These are phyloP conservation scores for Arachis hypogaea DNA, from an alignment of 306 rosid genomes.

Conservation along the genomic window DNA sequence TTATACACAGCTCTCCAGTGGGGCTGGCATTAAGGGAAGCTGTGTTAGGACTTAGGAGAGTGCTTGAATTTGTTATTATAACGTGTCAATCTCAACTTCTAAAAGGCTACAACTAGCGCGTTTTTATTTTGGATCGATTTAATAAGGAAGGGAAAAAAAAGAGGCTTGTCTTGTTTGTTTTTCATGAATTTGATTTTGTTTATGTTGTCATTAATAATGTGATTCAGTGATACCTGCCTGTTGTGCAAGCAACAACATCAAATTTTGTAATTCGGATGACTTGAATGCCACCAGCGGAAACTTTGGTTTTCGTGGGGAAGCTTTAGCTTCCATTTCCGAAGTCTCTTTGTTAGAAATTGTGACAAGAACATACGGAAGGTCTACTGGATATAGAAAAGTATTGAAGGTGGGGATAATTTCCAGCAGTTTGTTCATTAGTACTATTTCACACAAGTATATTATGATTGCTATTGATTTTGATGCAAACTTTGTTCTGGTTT, in stretches of 20 bases:
- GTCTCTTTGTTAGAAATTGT: conserved; percentile 80
- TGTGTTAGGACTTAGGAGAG: background rate
- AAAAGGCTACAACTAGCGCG: conserved; percentile 5
- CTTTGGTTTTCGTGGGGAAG: conserved; percentile 94
- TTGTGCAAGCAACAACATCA: conserved; percentile 71
- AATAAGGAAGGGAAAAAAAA: background rate
- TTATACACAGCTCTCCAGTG: conserved; percentile 1
- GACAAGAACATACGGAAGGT: conserved; percentile 80
- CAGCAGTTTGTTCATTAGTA: conserved; percentile 12
- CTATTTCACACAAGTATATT: conserved; percentile 34
- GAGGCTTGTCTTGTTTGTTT: conserved; percentile 20
- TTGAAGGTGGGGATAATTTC: conserved; percentile 64
- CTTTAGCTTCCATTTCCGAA: conserved; percentile 92
- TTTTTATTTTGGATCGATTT: conserved; percentile 23
- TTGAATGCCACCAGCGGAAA: conserved; percentile 48
- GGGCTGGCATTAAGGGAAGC: conserved; percentile 18
- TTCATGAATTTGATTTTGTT: conserved; percentile 32
- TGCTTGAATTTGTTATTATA: background rate
- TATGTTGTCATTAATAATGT: conserved; percentile 33
- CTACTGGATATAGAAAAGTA: conserved; percentile 88
- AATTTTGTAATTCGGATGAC: conserved; percentile 59
- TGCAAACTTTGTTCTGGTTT: conserved; percentile 39
- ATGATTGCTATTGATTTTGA: conserved; percentile 38
- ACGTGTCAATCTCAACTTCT: conserved; percentile 9
- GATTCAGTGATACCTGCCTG: conserved; percentile 2